These are phyloP conservation scores for Prunus padus DNA, from an alignment of 306 rosid species.

Conservation along the genomic window DNA sequence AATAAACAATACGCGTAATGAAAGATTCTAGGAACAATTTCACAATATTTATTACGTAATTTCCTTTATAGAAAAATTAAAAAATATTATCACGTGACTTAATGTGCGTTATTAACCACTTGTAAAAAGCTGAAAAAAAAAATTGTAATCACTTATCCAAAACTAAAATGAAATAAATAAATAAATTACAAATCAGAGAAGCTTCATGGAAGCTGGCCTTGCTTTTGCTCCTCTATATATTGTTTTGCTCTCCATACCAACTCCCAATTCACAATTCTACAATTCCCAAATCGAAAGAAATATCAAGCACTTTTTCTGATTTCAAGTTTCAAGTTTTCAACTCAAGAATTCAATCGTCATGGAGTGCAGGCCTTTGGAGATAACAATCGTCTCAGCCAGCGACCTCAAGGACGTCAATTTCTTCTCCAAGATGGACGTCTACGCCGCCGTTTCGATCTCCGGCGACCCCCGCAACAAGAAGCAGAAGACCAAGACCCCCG, in stretches of 20 bases:
- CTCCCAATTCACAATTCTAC: too few relatives aligned
- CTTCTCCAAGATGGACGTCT: conserved; percentile 57
- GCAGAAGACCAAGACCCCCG: conserved; percentile 34
- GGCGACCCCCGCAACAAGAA: conserved; percentile 27
- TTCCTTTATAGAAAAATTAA: too few relatives aligned
- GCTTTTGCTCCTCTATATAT: background rate
- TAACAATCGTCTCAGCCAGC: conserved; percentile 34
- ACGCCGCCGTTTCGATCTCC: conserved; percentile 45
- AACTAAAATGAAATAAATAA: too few relatives aligned
- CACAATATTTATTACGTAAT: too few relatives aligned
- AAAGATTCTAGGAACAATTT: background rate
- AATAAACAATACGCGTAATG: background rate
- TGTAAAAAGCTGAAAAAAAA: background rate
- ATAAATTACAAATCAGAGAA: background rate
- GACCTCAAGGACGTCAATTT: conserved; percentile 46
- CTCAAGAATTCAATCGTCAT: conserved; percentile 5
- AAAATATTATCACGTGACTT: too few relatives aligned
- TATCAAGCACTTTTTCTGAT: background rate
- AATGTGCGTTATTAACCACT: too few relatives aligned
- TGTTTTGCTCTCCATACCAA: background rate
- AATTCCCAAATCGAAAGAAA: background rate
- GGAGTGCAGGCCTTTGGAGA: conserved; percentile 45
- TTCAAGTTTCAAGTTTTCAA: background rate
- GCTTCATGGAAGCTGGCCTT: background rate
- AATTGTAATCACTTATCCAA: background rate